Evolutionary conservation across 1,284 basidiomycete species (phyloP), one percentile per base, ranked within the genome.

Genomic region (Taiwanofungus camphoratus): DNA sequence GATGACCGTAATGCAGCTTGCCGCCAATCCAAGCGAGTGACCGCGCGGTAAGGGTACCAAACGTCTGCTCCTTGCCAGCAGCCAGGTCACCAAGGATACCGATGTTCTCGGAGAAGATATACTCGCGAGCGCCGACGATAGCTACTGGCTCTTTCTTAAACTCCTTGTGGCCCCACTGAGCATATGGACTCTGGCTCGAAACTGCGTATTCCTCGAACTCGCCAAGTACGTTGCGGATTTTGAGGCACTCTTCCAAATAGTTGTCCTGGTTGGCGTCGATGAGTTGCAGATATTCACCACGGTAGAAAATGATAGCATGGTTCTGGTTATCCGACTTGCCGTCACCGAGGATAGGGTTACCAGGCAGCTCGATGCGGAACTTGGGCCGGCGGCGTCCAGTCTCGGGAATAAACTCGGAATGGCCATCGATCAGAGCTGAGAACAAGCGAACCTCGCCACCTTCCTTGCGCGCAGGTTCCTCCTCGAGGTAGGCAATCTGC

Each of bases 281-380:
- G 52, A 98, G 88, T 71, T 99, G 95, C 9, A 99, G 74, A 68
- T 97, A 99, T 69, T 99, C 96, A 53, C 95, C 95, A 51, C 95
- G 92, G 70, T 99, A 95, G 74, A 98, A 99, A 67, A 99, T 85
- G 65, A 99, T 95, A 32, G 95, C 93, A 59, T 99, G 95, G 67
- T 99, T 99, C 78, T 99, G 96, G 69, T 99, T 99, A 74, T 99
- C 95, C 43, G 93, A 96, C 71, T 99, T 99, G 53, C 95, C 96
- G 63, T 99, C 96, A 52, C 96, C 96, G 41, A 99, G 79, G 69
- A 99, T 99, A 1, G 95, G 95, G 72, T 99, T 99, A 39, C 95
- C 95, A 26, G 96, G 95, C 16, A 99, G 77, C 70, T 99, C 95
- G 63, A 99, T 89, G 50, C 94, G 84, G 82, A 99, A 99, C 74